Percentiles rank a stretch among this genome's conserved stretches.
These are phyloP conservation scores for Ophiostoma fasciatum DNA, from an alignment of 2,329 filamentous ascomycete genomes.

Conservation along the genomic window DNA sequence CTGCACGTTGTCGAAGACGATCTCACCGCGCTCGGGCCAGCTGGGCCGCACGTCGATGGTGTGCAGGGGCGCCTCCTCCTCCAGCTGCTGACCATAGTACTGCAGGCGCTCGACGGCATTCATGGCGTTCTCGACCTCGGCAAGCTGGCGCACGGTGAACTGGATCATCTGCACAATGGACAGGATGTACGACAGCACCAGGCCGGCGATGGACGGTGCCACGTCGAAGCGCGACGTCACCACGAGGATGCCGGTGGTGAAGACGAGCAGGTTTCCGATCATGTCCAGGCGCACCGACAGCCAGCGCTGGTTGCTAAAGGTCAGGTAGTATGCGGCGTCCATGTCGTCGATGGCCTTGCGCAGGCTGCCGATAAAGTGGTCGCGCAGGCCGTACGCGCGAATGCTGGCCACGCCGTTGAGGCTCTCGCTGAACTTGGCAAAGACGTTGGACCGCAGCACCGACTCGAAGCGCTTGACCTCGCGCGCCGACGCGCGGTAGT, in stretches of 20 bases:
- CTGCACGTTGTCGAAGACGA: slow-evolving; percentile 57
- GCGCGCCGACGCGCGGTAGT: slow-evolving; percentile 81
- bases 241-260: slow-evolving; percentile 77
- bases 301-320: slow-evolving; percentile 93
- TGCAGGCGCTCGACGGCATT: slow-evolving; percentile 85
- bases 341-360: slow-evolving; percentile 70
- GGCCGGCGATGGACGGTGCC: slow-evolving; percentile 66
- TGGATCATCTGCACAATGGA: slow-evolving; percentile 91
- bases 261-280: slow-evolving; percentile 73
- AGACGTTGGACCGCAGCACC: slow-evolving; percentile 72
- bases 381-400: slow-evolving; percentile 71
- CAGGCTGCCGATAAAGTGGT: slow-evolving; percentile 58
- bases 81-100: slow-evolving; percentile 75
- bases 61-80: slow-evolving; percentile 77
- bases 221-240: slow-evolving; percentile 83
- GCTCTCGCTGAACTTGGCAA: slow-evolving; percentile 82
- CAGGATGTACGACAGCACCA: slow-evolving; percentile 87
- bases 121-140: slow-evolving; percentile 97
- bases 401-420: slow-evolving; percentile 74
- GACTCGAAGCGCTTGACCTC: slow-evolving; percentile 93
- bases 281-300: slow-evolving; percentile 70
- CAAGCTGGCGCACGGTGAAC: slow-evolving; percentile 84
- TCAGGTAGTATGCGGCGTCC: slow-evolving; percentile 88
- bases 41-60: slow-evolving; percentile 53
- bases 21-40: slow-evolving; percentile 82